Base-by-base conservation (phyloP, 2,329 filamentous ascomycete species). In the Cytospora paraplurivora region DNA sequence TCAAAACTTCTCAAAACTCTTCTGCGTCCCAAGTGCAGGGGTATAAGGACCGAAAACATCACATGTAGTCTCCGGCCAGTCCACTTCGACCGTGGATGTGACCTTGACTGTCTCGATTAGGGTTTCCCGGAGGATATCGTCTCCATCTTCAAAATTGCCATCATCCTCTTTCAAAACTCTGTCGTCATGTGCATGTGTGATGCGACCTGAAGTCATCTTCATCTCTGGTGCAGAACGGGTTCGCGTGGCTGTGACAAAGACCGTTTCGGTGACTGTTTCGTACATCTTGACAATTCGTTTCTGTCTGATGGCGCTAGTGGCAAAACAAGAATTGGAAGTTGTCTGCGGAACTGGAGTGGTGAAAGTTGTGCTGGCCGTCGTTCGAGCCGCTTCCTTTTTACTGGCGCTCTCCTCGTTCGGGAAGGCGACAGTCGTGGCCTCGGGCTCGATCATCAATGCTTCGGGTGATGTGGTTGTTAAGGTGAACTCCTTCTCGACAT, bases 231-330 rank as follows among this genome's bases (percentile, higher is more conserved):
- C 49, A 51, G 51, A 47, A 21, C 32, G 53, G 21, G 49, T 58
- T 19, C 55, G 53, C 33, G 55, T 67, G 27, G 69, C 63, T 41
- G 67, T 71, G 56, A 71, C 68, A 1, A 62, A 63, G 7, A 73
- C 68, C 13, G 69, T 72, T 67, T 72, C 69, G 17, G 70, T 70
- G 53, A 71, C 59, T 11, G 70, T 71, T 64, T 72, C 71, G 27
- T 35, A 35, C 21, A 51, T 19, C n/a, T 12, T 56, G 6, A 59
- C 35, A 7, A 19, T 47, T 27, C 11, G 60, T 4, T n/a, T 56
- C 13, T 47, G 21, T 12, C 27, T 56, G 34, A 27, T 54, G 12
- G 55, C 32, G 53, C 37, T 21, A 2, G 44, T 21, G 15, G 27
- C 57, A 15, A 6, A 19, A 15, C 10, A 19, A n/a, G 44, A 47